Conservation (phyloP, 1,284 basidiomycete genomes). For the Rhodotorula glutinis region DNA sequence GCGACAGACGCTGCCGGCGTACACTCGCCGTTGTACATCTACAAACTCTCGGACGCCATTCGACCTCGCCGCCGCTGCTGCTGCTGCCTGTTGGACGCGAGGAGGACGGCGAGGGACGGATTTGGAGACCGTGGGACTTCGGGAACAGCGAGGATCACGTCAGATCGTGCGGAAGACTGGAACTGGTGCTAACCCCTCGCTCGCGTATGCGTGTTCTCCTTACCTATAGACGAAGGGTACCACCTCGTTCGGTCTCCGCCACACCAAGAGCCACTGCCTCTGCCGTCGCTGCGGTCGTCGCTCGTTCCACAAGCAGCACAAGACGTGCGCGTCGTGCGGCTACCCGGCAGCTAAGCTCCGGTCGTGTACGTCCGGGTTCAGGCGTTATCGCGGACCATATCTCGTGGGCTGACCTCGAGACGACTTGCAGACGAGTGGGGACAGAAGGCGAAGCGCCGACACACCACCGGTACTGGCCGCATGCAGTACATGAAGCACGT, state of each 20-base stretch:
- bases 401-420: too few relatives aligned
- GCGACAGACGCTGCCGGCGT: too few relatives aligned
- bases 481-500: slow-evolving; percentile 93
- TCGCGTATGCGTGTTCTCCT: not conserved
- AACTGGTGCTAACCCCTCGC: slow-evolving; percentile 1
- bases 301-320: slow-evolving; percentile 95
- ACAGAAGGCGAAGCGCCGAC: slow-evolving; percentile 97
- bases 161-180: too few relatives aligned
- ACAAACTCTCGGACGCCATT: too few relatives aligned
- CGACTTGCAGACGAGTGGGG: slow-evolving; percentile 74
- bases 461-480: slow-evolving; percentile 83
- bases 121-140: too few relatives aligned
- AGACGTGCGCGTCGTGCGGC: slow-evolving; percentile 93
- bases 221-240: slow-evolving; percentile 38
- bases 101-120: too few relatives aligned
- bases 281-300: slow-evolving; percentile 91
- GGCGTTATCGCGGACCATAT: too few relatives aligned
- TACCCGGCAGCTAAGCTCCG: slow-evolving; percentile 94
- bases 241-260: slow-evolving; percentile 71
- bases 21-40: too few relatives aligned
- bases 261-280: slow-evolving; percentile 89
- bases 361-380: slow-evolving; percentile 57
- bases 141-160: too few relatives aligned
- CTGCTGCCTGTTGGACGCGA: too few relatives aligned
- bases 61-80: too few relatives aligned